phyloP scores from a whole-genome alignment of 2,329 filamentous ascomycete species.

The Calonectria fujianensis region DNA sequence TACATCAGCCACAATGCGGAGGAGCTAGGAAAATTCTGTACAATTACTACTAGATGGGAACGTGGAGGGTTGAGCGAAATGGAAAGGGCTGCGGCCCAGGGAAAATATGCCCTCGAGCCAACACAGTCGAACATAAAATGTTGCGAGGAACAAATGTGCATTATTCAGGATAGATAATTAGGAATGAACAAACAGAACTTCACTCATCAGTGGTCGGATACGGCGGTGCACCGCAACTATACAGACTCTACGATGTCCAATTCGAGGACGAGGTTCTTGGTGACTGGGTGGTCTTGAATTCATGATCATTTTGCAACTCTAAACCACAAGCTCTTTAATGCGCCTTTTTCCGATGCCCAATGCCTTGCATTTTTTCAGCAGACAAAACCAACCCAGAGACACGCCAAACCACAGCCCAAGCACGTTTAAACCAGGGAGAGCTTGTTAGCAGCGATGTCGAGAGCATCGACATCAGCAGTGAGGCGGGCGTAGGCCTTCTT shows the following conservation, averaged over 20 bases:
- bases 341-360: constrained; percentile 63
- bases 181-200: constrained; percentile 8
- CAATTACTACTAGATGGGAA: constrained; percentile 28
- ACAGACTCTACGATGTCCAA: background rate
- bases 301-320: constrained; percentile 60
- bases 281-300: constrained; percentile 58
- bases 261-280: background rate
- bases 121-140: background rate
- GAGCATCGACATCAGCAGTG: constrained; percentile 96
- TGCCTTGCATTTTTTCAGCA: constrained; percentile 59
- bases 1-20: background rate
- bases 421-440: constrained; percentile 91
- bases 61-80: background rate
- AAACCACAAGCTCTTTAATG: constrained; percentile 60
- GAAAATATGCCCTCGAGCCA: background rate
- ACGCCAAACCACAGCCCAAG: constrained; percentile 61
- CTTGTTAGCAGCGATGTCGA: constrained; percentile 99
- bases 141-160: constrained; percentile 25
- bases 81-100: background rate
- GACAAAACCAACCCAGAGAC: constrained; percentile 59
- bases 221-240: background rate
- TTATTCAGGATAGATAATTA: constrained; percentile 10
- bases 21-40: constrained; percentile 17
- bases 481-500: constrained; percentile 99
- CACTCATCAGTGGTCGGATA: background rate